These are phyloP conservation scores for Fusarium verrucosum DNA, from an alignment of 2,329 filamentous ascomycete species.

Conservation along the genomic window DNA sequence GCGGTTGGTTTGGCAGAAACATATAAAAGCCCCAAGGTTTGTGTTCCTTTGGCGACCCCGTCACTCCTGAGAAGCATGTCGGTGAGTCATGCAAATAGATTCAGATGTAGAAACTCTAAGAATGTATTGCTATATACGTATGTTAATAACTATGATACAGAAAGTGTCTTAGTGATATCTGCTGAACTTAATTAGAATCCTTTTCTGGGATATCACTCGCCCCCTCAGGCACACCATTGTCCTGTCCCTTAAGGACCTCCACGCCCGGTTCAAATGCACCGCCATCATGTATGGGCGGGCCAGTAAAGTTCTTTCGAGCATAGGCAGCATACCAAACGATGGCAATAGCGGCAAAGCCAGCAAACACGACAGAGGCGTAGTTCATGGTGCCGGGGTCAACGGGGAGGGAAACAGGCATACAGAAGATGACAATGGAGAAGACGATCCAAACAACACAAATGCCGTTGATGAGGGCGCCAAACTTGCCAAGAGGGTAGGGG, in stretches of 20 bases:
- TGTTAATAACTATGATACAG: constrained; percentile 13
- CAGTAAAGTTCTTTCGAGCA: constrained; percentile 70
- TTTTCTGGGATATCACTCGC: constrained; percentile 25
- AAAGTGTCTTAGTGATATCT: constrained; percentile 3
- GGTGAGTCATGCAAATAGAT: no score
- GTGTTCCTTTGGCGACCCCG: neutral
- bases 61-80: neutral
- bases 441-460: constrained; percentile 75
- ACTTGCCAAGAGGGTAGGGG: constrained; percentile 72
- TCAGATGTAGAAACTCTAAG: neutral
- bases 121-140: constrained; percentile 23
- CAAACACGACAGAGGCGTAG: constrained; percentile 73
- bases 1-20: neutral
- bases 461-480: constrained; percentile 74
- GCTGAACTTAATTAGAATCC: constrained; percentile 21
- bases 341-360: constrained; percentile 68
- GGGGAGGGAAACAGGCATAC: constrained; percentile 73
- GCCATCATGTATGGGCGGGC: constrained; percentile 52
- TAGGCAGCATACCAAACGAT: constrained; percentile 70
- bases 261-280: constrained; percentile 29
- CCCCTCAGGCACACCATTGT: constrained; percentile 6
- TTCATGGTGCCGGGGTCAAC: constrained; percentile 69
- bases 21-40: neutral
- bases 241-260: constrained; percentile 31
- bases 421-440: constrained; percentile 77